A percentile compares a stretch with the other conserved stretches of the same genome.
Conservation (phyloP, 805 yeast species). For the Candida insectalens region DNA sequence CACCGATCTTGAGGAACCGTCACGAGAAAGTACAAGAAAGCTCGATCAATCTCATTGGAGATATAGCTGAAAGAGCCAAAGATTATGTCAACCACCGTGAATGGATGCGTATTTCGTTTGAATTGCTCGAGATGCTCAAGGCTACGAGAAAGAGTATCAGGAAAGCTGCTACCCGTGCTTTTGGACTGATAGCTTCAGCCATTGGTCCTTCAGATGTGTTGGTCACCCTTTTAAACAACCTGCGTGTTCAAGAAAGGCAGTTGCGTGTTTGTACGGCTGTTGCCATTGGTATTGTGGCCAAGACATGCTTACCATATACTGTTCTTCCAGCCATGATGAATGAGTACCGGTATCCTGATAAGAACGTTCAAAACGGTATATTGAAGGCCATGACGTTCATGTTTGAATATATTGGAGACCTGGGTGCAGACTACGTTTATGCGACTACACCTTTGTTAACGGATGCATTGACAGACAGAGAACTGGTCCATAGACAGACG, state of each 20-base stretch:
- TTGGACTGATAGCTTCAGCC: slow-evolving; percentile 84
- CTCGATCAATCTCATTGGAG: slow-evolving; percentile 69
- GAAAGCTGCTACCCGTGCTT: slow-evolving; percentile 78
- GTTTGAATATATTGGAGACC: slow-evolving; percentile 83
- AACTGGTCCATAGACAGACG: slow-evolving; percentile 89
- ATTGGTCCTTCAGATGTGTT: slow-evolving; percentile 95
- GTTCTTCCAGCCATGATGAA: slow-evolving; percentile 93
- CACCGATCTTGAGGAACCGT: slow-evolving; percentile 84
- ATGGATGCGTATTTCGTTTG: slow-evolving; percentile 96
- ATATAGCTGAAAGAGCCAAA: slow-evolving; percentile 70
- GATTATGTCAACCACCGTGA: slow-evolving; percentile 83
- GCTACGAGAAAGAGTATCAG: slow-evolving; percentile 70
- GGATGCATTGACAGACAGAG: slow-evolving; percentile 86
- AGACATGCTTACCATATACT: slow-evolving; percentile 85
- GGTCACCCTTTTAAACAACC: slow-evolving; percentile 70
- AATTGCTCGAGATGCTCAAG: slow-evolving; percentile 78
- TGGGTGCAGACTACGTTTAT: slow-evolving; percentile 73
- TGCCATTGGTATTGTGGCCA: slow-evolving; percentile 95
- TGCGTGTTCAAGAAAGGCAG: slow-evolving; percentile 92
- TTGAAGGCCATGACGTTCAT: slow-evolving; percentile 82
- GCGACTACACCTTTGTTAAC: slow-evolving; percentile 71
- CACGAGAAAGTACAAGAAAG: slow-evolving; percentile 87
- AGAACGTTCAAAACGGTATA: slow-evolving; percentile 92
- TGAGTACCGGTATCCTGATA: slow-evolving; percentile 87
- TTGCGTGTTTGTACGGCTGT: slow-evolving; percentile 95